Evolutionary conservation across 1,284 basidiomycete species (phyloP).

Genomic region (Sanghuangporus sanghuang): DNA sequence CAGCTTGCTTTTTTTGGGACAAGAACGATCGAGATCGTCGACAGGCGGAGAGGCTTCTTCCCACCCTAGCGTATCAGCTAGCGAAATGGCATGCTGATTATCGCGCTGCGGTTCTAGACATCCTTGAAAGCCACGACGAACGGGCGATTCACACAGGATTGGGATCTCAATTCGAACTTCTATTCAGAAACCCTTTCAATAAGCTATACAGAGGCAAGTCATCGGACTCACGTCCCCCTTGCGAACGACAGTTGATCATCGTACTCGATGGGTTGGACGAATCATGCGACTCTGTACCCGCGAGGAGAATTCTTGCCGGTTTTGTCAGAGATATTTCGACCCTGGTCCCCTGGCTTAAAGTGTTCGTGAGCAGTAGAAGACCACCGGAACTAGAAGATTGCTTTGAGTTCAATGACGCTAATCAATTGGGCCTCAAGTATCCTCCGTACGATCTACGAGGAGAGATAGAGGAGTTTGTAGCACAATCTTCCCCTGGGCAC

Average conservation of each 20-base stretch:
- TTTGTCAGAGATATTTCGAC: neutral
- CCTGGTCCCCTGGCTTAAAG: slow-evolving; percentile 6
- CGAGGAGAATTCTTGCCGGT: neutral
- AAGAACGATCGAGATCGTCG: neutral
- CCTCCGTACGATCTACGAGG: too few species aligned
- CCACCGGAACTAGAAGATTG: neutral
- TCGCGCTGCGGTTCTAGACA: neutral
- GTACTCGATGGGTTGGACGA: slow-evolving; percentile 15
- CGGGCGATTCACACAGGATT: too few species aligned
- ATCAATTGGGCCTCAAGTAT: neutral
- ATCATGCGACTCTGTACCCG: too few species aligned
- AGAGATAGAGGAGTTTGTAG: too few species aligned
- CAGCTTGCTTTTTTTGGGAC: slow-evolving; percentile 7
- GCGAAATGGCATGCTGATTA: neutral
- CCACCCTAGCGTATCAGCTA: neutral
- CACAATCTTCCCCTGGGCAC: too few species aligned
- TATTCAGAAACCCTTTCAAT: too few species aligned
- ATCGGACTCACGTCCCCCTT: too few species aligned
- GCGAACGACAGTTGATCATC: neutral
- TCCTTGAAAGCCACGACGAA: neutral
- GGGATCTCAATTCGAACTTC: too few species aligned
- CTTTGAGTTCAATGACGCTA: neutral
- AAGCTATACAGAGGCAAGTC: too few species aligned
- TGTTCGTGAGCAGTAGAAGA: slow-evolving; percentile 7
- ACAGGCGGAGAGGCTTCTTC: neutral